Conservation (phyloP, 2,329 filamentous ascomycete species). For the Teratosphaeria epicoccoides region DNA sequence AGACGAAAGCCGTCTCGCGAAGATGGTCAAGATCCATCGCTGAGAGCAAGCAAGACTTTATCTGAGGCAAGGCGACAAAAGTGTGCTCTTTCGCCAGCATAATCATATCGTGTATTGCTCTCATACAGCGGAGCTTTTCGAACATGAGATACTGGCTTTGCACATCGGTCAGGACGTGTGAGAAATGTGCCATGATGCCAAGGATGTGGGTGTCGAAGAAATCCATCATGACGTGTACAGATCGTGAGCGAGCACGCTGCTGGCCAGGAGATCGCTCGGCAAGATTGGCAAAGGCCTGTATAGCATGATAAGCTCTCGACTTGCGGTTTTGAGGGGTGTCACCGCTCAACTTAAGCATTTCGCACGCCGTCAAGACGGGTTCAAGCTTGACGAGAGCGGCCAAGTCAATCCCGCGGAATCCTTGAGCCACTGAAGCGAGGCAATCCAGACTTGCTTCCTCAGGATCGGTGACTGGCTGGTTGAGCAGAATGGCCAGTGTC, state of each 20-base stretch:
- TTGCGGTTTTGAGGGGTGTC: slow-evolving; percentile 48
- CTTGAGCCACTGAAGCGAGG: slow-evolving; percentile 56
- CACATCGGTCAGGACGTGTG: slow-evolving; percentile 56
- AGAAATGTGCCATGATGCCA: slow-evolving; percentile 74
- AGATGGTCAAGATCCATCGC: slow-evolving; percentile 65
- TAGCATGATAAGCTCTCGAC: slow-evolving; percentile 36
- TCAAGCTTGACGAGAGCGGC: slow-evolving; percentile 62
- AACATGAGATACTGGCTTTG: slow-evolving; percentile 47
- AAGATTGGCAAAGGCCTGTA: slow-evolving; percentile 36
- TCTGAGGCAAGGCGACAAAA: slow-evolving; percentile 75
- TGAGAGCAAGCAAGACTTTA: slow-evolving; percentile 83
- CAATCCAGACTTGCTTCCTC: slow-evolving; percentile 59
- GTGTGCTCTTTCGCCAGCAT: slow-evolving; percentile 62
- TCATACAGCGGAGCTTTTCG: slow-evolving; percentile 69
- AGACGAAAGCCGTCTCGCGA: slow-evolving; percentile 67
- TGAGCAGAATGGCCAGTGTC: slow-evolving; percentile 48
- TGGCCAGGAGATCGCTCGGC: slow-evolving; percentile 36
- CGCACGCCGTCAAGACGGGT: slow-evolving; percentile 63
- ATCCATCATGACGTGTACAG: slow-evolving; percentile 50
- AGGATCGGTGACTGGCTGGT: slow-evolving; percentile 50
- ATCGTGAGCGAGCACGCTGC: slow-evolving; percentile 35
- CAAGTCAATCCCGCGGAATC: slow-evolving; percentile 57
- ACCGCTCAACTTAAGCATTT: slow-evolving; percentile 69
- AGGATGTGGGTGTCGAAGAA: slow-evolving; percentile 80
- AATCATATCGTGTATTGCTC: slow-evolving; percentile 81